Evolutionary conservation across 2,329 filamentous ascomycete species (phyloP).

Genomic region (Alternaria conjuncta): DNA sequence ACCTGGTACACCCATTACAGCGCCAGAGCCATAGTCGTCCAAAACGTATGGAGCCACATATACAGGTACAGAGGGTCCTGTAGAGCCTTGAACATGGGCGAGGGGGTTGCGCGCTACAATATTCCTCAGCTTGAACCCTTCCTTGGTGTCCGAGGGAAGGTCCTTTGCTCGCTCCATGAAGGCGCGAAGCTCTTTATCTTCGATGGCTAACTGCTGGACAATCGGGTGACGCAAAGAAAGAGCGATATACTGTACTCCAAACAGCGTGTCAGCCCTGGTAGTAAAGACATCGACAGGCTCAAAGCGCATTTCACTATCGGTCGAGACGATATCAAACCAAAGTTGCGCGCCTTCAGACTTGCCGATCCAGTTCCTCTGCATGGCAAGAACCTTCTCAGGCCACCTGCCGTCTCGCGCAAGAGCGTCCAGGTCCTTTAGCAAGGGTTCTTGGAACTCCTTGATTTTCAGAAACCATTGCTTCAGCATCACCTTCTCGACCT

Average conservation of each 20-base stretch:
- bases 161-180: conserved; percentile 67
- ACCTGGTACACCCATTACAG: conserved; percentile 90
- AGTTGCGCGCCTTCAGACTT: conserved; percentile 76
- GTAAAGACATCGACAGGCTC: conserved; percentile 76
- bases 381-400: conserved; percentile 81
- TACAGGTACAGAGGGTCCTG: conserved; percentile 68
- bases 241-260: conserved; percentile 84
- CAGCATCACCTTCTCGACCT: conserved; percentile 77
- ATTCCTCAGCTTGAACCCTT: conserved; percentile 69
- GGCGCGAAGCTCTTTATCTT: conserved; percentile 66
- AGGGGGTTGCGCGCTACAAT: conserved; percentile 52
- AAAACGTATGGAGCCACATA: conserved; percentile 87
- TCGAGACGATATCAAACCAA: conserved; percentile 68
- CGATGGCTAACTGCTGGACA: conserved; percentile 66
- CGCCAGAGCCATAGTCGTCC: conserved; percentile 83
- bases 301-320: conserved; percentile 43
- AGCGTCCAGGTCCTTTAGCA: conserved; percentile 73
- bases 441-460: conserved; percentile 74
- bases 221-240: conserved; percentile 76
- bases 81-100: conserved; percentile 57
- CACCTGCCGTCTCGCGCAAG: conserved; percentile 70
- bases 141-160: conserved; percentile 63
- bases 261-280: conserved; percentile 84
- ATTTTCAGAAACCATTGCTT: conserved; percentile 93
- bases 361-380: conserved; percentile 90